These are phyloP conservation scores for Adansonia grandidieri DNA, from an alignment of 441 rosid species.

Conservation along the genomic window DNA sequence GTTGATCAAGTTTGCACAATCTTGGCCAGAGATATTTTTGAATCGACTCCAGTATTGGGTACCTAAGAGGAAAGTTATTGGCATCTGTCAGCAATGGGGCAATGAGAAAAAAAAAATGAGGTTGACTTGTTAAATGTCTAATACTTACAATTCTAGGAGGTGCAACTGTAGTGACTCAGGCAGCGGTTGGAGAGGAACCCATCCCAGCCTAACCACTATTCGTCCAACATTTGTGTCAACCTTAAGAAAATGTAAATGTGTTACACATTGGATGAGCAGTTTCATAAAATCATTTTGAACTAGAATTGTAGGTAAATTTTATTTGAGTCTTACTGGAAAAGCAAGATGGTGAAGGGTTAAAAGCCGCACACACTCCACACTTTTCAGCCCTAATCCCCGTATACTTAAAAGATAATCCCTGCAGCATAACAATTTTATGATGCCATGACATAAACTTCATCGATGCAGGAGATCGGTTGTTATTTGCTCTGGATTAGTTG, in stretches of 20 bases:
- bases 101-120: conserved; percentile 1
- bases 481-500: conserved; percentile 13
- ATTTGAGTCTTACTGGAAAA: conserved; percentile 76
- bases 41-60: conserved; percentile 89
- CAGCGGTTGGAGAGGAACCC: conserved; percentile 98
- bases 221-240: conserved; percentile 99
- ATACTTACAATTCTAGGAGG: conserved; percentile 87
- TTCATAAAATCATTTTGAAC: conserved; percentile 26
- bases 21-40: conserved; percentile 99
- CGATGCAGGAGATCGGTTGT: background rate
- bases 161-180: conserved; percentile 97
- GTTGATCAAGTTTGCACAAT: conserved; percentile 93
- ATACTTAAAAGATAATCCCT: conserved; percentile 91
- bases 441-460: conserved; percentile 15
- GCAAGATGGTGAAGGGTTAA: conserved; percentile 96
- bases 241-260: conserved; percentile 48
- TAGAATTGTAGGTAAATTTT: conserved; percentile 27
- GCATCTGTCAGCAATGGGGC: conserved; percentile 25
- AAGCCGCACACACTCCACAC: conserved; percentile 97
- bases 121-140: conserved; percentile 25
- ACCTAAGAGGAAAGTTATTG: conserved; percentile 56
- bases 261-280: conserved; percentile 18
- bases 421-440: conserved; percentile 33
- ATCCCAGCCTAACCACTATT: conserved; percentile 96
- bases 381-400: conserved; percentile 91